These are phyloP conservation scores for Metschnikowia drakensbergensis DNA, from an alignment of 805 yeast genomes.

Conservation along the genomic window DNA sequence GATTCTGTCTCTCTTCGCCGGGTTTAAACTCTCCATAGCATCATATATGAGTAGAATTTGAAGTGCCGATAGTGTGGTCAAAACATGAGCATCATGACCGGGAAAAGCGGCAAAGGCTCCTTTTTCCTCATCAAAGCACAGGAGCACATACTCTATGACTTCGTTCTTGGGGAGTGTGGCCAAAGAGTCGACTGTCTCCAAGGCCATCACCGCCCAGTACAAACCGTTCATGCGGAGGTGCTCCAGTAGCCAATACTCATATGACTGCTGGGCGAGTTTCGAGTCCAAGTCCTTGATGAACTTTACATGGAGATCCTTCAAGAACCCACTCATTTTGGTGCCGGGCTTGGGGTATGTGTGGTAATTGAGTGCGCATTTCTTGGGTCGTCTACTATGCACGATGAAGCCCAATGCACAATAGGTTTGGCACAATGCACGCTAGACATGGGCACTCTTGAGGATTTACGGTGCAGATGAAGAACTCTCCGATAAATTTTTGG, in stretches of 20 bases:
- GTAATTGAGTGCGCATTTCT: background rate
- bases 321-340: constrained; percentile 2
- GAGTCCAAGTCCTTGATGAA: constrained; percentile 37
- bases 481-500: background rate
- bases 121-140: constrained; percentile 52
- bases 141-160: constrained; percentile 62
- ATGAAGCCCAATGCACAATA: too few species aligned
- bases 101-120: constrained; percentile 94
- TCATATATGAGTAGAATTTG: constrained; percentile 68
- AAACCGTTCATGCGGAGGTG: constrained; percentile 88
- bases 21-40: constrained; percentile 43
- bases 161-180: constrained; percentile 56
- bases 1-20: constrained; percentile 25
- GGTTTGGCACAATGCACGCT: too few species aligned
- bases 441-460: too few species aligned
- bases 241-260: constrained; percentile 84
- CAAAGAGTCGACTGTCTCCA: constrained; percentile 54
- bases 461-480: too few species aligned
- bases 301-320: constrained; percentile 26
- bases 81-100: constrained; percentile 80
- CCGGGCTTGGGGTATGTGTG: background rate
- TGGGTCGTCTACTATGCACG: background rate
- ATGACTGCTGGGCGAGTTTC: constrained; percentile 41
- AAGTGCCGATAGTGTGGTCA: constrained; percentile 80
- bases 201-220: constrained; percentile 90